phyloP scores from a whole-genome alignment of 2,329 filamentous ascomycete genomes.

The Ascosphaera acerosa region DNA sequence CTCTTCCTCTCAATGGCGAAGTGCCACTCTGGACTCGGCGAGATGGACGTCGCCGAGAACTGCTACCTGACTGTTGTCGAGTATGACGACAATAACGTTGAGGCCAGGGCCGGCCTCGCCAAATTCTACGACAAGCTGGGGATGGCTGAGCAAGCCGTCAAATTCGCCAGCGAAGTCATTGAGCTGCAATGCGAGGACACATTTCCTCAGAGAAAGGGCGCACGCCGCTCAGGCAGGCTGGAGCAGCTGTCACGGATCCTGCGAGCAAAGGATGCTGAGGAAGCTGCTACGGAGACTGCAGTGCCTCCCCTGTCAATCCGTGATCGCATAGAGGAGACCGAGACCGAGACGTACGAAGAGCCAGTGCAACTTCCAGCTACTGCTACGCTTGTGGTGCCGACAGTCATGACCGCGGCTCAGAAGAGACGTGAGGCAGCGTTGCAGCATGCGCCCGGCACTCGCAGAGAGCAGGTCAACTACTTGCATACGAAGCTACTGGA shows the following conservation, averaged over 20 bases:
- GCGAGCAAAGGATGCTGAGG: constrained; percentile 8
- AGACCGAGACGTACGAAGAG: too few relatives aligned
- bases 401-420: too few relatives aligned
- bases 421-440: constrained; percentile 12
- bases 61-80: constrained; percentile 52
- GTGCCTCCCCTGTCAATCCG: too few relatives aligned
- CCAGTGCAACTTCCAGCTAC: too few relatives aligned
- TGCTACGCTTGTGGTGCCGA: too few relatives aligned
- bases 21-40: constrained; percentile 41
- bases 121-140: constrained; percentile 59
- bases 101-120: constrained; percentile 54
- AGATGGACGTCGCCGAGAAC: constrained; percentile 45
- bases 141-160: constrained; percentile 49
- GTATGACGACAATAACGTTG: constrained; percentile 43
- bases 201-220: constrained; percentile 11
- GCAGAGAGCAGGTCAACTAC: constrained; percentile 20
- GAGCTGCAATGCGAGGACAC: constrained; percentile 27
- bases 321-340: too few relatives aligned
- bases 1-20: constrained; percentile 26
- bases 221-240: constrained; percentile 13
- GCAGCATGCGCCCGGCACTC: constrained; percentile 14
- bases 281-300: constrained; percentile 6
- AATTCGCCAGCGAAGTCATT: constrained; percentile 51
- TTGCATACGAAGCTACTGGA: constrained; percentile 23
- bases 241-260: constrained; percentile 18